These are phyloP conservation scores for Taphrina populina DNA, from an alignment of 1,139 yeast species.

Conservation along the genomic window DNA sequence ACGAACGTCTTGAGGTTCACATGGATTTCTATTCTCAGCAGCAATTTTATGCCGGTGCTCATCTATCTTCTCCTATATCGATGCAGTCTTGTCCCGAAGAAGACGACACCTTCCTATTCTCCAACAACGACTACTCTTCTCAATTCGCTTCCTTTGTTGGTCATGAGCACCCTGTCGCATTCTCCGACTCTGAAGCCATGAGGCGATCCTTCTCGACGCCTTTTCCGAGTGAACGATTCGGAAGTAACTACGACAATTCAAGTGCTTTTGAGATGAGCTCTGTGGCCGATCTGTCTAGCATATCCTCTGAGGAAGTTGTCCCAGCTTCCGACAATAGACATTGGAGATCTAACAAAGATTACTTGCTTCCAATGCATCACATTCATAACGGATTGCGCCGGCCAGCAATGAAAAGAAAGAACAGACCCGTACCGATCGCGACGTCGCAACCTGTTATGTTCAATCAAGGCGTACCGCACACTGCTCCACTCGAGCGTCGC, in stretches of 20 bases:
- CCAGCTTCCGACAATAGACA: conserved; percentile 11
- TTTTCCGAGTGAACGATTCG: neutral
- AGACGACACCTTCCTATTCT: neutral
- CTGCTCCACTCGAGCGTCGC: conserved; percentile 25
- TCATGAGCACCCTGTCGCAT: conserved; percentile 4
- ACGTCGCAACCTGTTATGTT: conserved; percentile 1
- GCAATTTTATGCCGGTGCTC: conserved; percentile 16
- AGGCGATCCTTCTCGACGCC: conserved; percentile 5
- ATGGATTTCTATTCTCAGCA: conserved; percentile 16
- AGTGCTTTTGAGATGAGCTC: neutral
- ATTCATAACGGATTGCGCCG: neutral
- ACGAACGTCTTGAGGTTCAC: neutral
- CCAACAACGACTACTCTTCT: conserved; percentile 3
- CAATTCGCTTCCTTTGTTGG: conserved; percentile 2
- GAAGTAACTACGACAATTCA: neutral
- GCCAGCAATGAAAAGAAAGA: conserved; percentile 22
- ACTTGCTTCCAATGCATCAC: neutral
- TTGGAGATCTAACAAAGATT: neutral
- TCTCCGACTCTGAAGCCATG: conserved; percentile 10
- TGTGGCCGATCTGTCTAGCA: neutral
- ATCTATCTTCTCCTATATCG: conserved; percentile 15
- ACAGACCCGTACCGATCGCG: conserved; percentile 20
- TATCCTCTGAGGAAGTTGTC: conserved; percentile 9
- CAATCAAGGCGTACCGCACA: conserved; percentile 2
- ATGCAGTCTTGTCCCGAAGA: conserved; percentile 9